Percentiles rank a stretch among this genome's conserved stretches.
Conservation (phyloP, 768 basidiomycete species). For the Heimioporus sp. region DNA sequence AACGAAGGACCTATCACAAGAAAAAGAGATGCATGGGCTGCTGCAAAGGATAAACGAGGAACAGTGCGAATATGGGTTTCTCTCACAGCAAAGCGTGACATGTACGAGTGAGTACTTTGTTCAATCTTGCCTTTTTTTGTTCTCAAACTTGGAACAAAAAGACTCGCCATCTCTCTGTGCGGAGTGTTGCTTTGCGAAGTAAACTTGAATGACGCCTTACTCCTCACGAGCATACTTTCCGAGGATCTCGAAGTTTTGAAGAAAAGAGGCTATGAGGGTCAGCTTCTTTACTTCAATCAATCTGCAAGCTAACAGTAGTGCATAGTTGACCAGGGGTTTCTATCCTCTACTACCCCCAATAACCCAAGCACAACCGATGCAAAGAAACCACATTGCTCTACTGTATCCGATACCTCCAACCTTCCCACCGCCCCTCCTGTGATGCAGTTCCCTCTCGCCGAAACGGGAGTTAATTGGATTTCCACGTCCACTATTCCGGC, state of each 20-base stretch:
- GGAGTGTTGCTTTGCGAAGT: conserved; percentile 70
- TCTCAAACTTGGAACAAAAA: conserved; percentile 24
- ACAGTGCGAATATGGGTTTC: conserved; percentile 73
- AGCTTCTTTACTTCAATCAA: conserved; percentile 4
- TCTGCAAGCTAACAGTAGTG: background rate
- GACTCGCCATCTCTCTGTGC: conserved; percentile 80
- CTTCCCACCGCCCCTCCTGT: background rate
- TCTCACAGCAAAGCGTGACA: conserved; percentile 65
- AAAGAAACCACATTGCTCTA: conserved; percentile 12
- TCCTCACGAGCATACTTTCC: conserved; percentile 88
- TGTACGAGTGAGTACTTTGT: conserved; percentile 73
- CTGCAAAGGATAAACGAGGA: conserved; percentile 49
- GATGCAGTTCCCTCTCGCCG: background rate
- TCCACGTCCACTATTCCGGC: background rate
- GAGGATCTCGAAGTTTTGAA: conserved; percentile 81
- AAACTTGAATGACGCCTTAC: conserved; percentile 79
- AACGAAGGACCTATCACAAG: conserved; percentile 42
- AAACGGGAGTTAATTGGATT: background rate
- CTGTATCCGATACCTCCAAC: background rate
- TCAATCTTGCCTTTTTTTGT: background rate
- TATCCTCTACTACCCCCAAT: conserved; percentile 59
- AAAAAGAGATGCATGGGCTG: conserved; percentile 63
- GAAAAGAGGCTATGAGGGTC: conserved; percentile 80
- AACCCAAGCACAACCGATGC: conserved; percentile 53
- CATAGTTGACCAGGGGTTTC: conserved; percentile 81